phyloP scores from a whole-genome alignment of 225 moss, liverwort and hornwort genomes.

The Marchantia polymorpha region DNA sequence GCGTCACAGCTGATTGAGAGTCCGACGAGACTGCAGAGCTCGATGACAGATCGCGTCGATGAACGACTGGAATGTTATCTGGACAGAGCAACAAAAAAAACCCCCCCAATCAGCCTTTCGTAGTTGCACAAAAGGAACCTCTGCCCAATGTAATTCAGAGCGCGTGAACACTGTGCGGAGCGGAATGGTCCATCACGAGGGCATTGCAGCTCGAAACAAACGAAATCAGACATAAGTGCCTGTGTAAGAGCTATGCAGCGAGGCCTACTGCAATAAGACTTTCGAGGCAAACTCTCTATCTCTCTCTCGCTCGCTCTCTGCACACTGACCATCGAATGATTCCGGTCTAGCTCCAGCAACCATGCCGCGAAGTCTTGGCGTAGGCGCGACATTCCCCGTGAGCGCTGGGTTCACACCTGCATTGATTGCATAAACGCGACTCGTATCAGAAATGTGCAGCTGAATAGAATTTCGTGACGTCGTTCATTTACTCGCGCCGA shows the following conservation, averaged over 20 bases:
- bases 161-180: neutral
- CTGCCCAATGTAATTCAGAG: neutral
- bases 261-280: neutral
- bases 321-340: slow-evolving; percentile 3
- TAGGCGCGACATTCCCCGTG: neutral
- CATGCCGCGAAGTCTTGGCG: neutral
- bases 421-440: neutral
- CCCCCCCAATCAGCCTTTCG: neutral
- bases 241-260: neutral
- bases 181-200: too few species aligned
- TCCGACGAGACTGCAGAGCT: neutral
- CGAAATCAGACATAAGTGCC: neutral
- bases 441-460: neutral
- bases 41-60: neutral
- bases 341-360: neutral
- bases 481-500: neutral
- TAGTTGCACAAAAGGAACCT: neutral
- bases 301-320: too few species aligned
- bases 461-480: neutral
- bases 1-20: neutral
- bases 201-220: neutral
- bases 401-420: slow-evolving; percentile 3
- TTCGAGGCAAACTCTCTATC: neutral
- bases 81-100: neutral
- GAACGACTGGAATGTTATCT: neutral